A percentile compares a stretch with the other conserved stretches of the same genome.
Conservation (phyloP, 306 rosid species). For the Crataegus laevigata region DNA sequence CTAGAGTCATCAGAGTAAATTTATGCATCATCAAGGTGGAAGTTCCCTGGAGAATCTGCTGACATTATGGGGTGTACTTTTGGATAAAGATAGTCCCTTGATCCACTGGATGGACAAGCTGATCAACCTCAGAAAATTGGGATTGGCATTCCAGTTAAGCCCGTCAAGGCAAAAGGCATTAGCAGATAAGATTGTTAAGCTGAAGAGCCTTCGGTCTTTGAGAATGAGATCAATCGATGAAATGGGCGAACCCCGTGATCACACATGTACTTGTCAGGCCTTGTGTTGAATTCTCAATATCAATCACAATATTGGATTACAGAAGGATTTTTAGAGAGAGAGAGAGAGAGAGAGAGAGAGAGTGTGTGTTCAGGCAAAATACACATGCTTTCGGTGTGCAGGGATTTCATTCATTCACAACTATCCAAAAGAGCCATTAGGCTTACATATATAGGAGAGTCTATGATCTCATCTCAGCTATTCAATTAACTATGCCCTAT, state of each 20-base stretch:
- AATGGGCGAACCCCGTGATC: background rate
- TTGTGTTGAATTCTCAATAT: too few species aligned
- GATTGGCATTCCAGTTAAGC: slow-evolving; percentile 19
- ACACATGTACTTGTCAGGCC: slow-evolving; percentile 2
- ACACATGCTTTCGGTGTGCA: too few species aligned
- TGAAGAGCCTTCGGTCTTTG: slow-evolving; percentile 19
- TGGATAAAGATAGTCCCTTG: slow-evolving; percentile 22
- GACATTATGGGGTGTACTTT: slow-evolving; percentile 24
- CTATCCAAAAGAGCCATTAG: too few species aligned
- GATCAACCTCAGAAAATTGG: slow-evolving; percentile 24
- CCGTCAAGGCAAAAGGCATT: background rate
- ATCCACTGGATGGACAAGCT: slow-evolving; percentile 8
- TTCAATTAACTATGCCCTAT: too few species aligned
- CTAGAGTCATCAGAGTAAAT: background rate
- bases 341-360: too few species aligned
- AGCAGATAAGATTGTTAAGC: background rate
- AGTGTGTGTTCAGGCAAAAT: too few species aligned
- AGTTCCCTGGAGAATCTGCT: slow-evolving; percentile 3
- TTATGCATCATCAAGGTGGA: slow-evolving; percentile 13
- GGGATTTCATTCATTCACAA: too few species aligned
- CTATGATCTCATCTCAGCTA: too few species aligned
- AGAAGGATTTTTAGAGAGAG: too few species aligned
- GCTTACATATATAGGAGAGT: too few species aligned
- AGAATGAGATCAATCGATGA: slow-evolving; percentile 22
- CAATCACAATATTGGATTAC: too few species aligned